Evolutionary conservation across 1,139 yeast genomes (phyloP).

Genomic region (Ogataea hybrid): DNA sequence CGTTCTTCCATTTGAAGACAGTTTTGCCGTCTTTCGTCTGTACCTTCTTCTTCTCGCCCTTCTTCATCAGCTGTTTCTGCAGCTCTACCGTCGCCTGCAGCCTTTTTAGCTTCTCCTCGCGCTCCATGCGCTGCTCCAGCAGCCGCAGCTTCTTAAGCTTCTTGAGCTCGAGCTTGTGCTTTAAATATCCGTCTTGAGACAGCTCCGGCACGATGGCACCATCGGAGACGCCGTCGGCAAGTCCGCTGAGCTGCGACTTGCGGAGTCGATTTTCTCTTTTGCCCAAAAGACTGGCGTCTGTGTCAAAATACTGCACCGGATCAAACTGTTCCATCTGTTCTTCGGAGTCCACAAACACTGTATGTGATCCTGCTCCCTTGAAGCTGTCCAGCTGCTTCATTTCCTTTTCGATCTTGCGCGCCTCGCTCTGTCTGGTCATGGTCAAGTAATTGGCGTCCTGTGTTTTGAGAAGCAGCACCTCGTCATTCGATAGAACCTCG

Average conservation of each 20-base stretch:
- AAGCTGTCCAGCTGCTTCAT: slow-evolving; percentile 51
- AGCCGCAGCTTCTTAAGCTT: slow-evolving; percentile 57
- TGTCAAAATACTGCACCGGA: slow-evolving; percentile 65
- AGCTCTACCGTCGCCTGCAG: slow-evolving; percentile 72
- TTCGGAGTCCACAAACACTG: slow-evolving; percentile 74
- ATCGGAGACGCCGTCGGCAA: slow-evolving; percentile 29
- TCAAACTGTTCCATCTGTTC: slow-evolving; percentile 56
- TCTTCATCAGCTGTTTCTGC: slow-evolving; percentile 86
- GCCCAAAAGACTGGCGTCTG: slow-evolving; percentile 60
- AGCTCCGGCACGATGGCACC: slow-evolving; percentile 34
- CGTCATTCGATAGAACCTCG: slow-evolving; percentile 64
- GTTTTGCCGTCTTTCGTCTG: slow-evolving; percentile 62
- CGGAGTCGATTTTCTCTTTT: slow-evolving; percentile 74
- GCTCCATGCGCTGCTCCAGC: slow-evolving; percentile 58
- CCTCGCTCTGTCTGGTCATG: slow-evolving; percentile 70
- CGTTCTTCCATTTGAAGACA: slow-evolving; percentile 83
- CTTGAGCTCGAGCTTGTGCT: slow-evolving; percentile 50
- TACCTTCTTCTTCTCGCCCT: slow-evolving; percentile 80
- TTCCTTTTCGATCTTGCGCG: slow-evolving; percentile 60
- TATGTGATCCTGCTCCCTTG: slow-evolving; percentile 67
- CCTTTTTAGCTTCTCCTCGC: slow-evolving; percentile 62
- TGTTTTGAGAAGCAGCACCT: slow-evolving; percentile 77
- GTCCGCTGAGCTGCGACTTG: slow-evolving; percentile 54
- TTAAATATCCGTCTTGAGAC: slow-evolving; percentile 25
- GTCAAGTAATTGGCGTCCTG: slow-evolving; percentile 87